These are phyloP conservation scores for Jackrogersella multiformis DNA, from an alignment of 495 filamentous ascomycete genomes.

Conservation along the genomic window DNA sequence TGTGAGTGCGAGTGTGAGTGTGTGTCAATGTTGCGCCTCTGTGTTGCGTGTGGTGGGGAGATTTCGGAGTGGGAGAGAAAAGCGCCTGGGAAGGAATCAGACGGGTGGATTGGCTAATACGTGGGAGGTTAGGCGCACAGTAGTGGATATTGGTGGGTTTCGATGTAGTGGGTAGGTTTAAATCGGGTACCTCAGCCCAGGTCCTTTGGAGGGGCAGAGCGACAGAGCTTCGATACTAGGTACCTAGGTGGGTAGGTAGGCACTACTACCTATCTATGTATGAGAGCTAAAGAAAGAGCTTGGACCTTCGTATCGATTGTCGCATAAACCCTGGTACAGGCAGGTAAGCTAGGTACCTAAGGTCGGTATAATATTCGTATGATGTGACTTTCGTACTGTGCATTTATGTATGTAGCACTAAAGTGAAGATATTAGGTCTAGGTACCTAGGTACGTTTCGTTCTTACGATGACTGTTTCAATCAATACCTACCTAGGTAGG, in stretches of 20 bases:
- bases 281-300: conserved; percentile 26
- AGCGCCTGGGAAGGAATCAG: conserved; percentile 34
- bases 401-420: not conserved
- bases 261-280: too few species aligned
- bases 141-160: conserved; percentile 18
- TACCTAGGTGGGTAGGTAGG: too few species aligned
- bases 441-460: not conserved
- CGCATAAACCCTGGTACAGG: conserved; percentile 17
- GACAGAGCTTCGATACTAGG: conserved; percentile 31
- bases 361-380: not conserved
- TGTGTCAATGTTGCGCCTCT: conserved; percentile 17
- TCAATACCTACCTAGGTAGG: not conserved
- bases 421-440: too few species aligned
- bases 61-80: conserved; percentile 31
- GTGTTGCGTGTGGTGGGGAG: conserved; percentile 41
- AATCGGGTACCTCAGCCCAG: conserved; percentile 21
- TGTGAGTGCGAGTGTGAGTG: too few species aligned
- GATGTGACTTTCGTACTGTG: conserved; percentile 9
- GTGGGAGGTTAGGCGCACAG: conserved; percentile 32
- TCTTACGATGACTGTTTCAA: conserved; percentile 7
- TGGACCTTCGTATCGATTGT: conserved; percentile 34
- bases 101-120: conserved; percentile 42
- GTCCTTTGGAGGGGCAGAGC: conserved; percentile 34
- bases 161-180: conserved; percentile 11
- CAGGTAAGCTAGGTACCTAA: not conserved